phyloP scores from a whole-genome alignment of 2,329 filamentous ascomycete genomes.

The Botrytis elliptica region DNA sequence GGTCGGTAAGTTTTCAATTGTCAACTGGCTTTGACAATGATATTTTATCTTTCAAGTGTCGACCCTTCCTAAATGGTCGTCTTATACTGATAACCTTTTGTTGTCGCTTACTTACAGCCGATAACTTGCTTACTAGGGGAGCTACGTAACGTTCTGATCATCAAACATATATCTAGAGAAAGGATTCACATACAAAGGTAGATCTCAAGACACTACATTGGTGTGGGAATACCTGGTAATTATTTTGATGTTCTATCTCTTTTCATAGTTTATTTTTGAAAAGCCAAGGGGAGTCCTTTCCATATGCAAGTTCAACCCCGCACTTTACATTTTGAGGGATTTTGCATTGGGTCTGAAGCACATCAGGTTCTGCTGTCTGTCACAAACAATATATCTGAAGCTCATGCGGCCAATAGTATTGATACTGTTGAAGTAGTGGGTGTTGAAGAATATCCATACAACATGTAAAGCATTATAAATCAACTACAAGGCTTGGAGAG shows the following conservation, averaged over 20 bases:
- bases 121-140: not conserved
- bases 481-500: not conserved
- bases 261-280: not conserved
- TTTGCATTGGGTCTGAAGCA: not conserved
- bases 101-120: not conserved
- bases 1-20: not conserved
- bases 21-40: not conserved
- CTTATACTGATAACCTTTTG: not conserved
- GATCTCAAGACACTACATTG: not conserved
- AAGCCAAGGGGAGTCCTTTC: not conserved
- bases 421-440: not conserved
- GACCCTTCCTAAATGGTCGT: conserved; percentile 9
- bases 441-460: not conserved
- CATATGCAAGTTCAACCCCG: not conserved
- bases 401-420: not conserved
- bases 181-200: not conserved
- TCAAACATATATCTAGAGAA: not conserved
- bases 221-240: not conserved
- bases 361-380: not conserved
- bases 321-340: not conserved
- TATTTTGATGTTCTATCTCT: not conserved
- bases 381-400: not conserved
- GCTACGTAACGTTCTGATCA: not conserved
- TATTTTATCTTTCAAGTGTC: not conserved
- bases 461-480: not conserved